Evolutionary conservation across 1,284 basidiomycete genomes (phyloP).

Genomic region (Ustanciosporium gigantosporum): DNA sequence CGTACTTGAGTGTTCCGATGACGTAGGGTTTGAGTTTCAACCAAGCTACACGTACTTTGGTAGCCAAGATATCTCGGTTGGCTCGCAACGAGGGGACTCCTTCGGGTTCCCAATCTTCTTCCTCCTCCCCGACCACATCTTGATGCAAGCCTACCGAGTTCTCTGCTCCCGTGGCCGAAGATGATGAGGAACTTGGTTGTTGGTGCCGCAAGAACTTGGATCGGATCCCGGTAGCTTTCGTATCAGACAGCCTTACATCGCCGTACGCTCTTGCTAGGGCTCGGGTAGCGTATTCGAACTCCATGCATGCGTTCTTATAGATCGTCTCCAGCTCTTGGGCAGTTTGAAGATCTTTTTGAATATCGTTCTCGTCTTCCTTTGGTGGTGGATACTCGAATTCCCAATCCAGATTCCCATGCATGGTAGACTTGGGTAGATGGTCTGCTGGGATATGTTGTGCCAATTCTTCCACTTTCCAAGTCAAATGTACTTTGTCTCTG

Average conservation of each 20-base stretch:
- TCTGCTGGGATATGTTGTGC: slow-evolving; percentile 39
- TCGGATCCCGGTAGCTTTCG: slow-evolving; percentile 12
- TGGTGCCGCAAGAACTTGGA: slow-evolving; percentile 12
- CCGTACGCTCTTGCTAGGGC: slow-evolving; percentile 35
- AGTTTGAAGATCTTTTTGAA: slow-evolving; percentile 23
- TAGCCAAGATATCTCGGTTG: slow-evolving; percentile 52
- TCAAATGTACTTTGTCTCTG: slow-evolving; percentile 53
- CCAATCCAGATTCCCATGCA: slow-evolving; percentile 49
- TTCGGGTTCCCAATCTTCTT: slow-evolving; percentile 36
- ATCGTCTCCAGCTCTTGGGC: slow-evolving; percentile 16
- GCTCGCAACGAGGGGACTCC: slow-evolving; percentile 36
- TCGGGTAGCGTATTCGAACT: slow-evolving; percentile 47
- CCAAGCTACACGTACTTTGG: slow-evolving; percentile 51
- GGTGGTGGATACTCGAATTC: slow-evolving; percentile 40
- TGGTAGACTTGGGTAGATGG: slow-evolving; percentile 39
- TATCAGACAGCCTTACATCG: slow-evolving; percentile 19
- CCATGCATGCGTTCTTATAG: slow-evolving; percentile 28
- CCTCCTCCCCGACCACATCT: slow-evolving; percentile 9
- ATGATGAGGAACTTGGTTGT: slow-evolving; percentile 4
- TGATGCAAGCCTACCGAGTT: too few relatives aligned
- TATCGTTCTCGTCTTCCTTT: slow-evolving; percentile 41
- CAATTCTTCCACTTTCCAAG: slow-evolving; percentile 47
- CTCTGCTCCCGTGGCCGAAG: too few relatives aligned
- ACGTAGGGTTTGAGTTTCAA: slow-evolving; percentile 49
- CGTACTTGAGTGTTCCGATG: slow-evolving; percentile 42